Base-by-base conservation (phyloP, 176 grass and related monocot species). In the Oryza australiensis region DNA sequence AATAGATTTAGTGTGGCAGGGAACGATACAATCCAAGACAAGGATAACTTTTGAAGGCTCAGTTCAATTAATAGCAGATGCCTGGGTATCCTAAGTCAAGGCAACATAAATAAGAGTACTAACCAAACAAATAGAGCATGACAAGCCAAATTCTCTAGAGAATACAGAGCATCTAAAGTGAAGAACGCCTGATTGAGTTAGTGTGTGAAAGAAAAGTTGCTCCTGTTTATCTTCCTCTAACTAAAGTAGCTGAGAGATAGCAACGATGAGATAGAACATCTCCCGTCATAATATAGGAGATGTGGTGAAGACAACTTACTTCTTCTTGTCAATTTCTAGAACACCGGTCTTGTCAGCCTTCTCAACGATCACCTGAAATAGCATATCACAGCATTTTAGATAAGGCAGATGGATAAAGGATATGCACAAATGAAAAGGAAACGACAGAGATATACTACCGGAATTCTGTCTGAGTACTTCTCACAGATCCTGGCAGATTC, bases 291-390 rank as follows among this genome's bases (percentile, higher is more conserved):
- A 76, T 12, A 84, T 9, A 83, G 4, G 13, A 70, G 16, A 63
- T 26, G 51, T 75, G 3, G 18, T 18, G 38, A 74, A 14, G 30
- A 46, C 4, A 33, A 75, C 80, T 66, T 66, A 94, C 95, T 98
- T 98, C 75, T 94, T 98, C 80, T 95, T 98, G 35, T 91, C 93
- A 18, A 98, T 98, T 57, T 95, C 92, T 24, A 92, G 92, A 34
- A 93, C 86, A 86, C 91, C 92, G 49, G 84, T 93, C 68, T 84
- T 98, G 63, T 89, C 95, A 78, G 92, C 87, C 71, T 91, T 95
- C 80, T 98, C 95, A 82, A 98, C 92, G 73, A 98, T 95, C 51
- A 98, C 90, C 95, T 98, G 68, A 62, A 89, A 86, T 68, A 27
- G 66, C 80, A 89, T 35, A 88, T 26, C 60, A 37, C 0, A 76